phyloP scores from a whole-genome alignment of 2,329 filamentous ascomycete species.

The Simplicillium sp. region DNA sequence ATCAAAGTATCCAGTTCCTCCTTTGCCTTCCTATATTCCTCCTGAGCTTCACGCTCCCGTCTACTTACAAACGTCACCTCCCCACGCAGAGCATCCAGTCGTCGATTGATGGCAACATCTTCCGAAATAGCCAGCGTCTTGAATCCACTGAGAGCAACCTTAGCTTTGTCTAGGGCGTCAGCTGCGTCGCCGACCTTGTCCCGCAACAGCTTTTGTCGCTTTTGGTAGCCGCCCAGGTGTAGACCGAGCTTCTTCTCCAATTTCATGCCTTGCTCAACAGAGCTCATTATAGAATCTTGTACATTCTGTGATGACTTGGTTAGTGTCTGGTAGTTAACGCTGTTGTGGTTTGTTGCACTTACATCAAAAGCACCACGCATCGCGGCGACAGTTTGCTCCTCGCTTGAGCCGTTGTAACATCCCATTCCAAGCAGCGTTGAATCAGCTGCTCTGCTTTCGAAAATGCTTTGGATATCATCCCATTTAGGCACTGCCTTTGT shows the following conservation, averaged over 20 bases:
- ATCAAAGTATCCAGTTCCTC: constrained; percentile 65
- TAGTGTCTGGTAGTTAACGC: background rate
- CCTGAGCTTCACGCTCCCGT: constrained; percentile 84
- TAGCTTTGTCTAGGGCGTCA: constrained; percentile 64
- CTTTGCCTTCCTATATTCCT: constrained; percentile 65
- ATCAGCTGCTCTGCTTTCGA: constrained; percentile 42
- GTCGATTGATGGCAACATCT: constrained; percentile 60
- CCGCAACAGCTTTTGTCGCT: constrained; percentile 70
- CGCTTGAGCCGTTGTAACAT: constrained; percentile 69
- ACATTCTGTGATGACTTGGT: constrained; percentile 39
- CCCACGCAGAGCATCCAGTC: constrained; percentile 68
- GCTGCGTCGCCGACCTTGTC: constrained; percentile 72
- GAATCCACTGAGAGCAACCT: constrained; percentile 63
- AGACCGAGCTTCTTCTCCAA: constrained; percentile 88
- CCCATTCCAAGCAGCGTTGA: constrained; percentile 67
- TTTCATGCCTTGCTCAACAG: constrained; percentile 74
- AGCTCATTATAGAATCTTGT: constrained; percentile 62
- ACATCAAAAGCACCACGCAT: constrained; percentile 69
- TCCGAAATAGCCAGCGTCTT: constrained; percentile 70
- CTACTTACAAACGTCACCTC: constrained; percentile 74
- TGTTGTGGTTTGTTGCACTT: constrained; percentile 22
- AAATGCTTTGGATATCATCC: constrained; percentile 42
- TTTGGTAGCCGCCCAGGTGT: constrained; percentile 83
- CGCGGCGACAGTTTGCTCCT: constrained; percentile 54
- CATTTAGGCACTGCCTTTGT: constrained; percentile 38